Percentiles rank a stretch among this genome's conserved stretches.
These are phyloP conservation scores for Didymella sp. DNA, from an alignment of 2,329 filamentous ascomycete genomes.

Conservation along the genomic window DNA sequence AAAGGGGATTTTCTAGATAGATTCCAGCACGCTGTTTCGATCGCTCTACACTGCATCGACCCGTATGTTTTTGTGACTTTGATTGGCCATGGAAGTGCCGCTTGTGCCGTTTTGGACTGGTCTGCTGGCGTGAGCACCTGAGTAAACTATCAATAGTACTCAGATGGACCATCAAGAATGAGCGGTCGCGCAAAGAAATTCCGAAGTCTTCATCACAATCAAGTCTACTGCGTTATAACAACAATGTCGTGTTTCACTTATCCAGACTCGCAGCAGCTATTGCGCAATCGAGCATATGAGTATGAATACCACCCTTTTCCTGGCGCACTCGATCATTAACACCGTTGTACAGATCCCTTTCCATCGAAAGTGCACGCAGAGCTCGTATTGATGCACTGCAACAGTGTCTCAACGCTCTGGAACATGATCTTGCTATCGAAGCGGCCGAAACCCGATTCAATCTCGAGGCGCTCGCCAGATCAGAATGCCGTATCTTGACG, in stretches of 20 bases:
- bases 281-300: slow-evolving; percentile 11
- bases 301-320: background rate
- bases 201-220: background rate
- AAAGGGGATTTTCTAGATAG: too few relatives aligned
- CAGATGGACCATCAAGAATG: slow-evolving; percentile 4
- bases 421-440: slow-evolving; percentile 13
- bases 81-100: background rate
- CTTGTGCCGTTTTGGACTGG: background rate
- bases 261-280: background rate
- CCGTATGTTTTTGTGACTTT: background rate
- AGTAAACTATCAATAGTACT: slow-evolving; percentile 12
- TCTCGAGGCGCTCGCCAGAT: slow-evolving; percentile 20
- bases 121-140: slow-evolving; percentile 12
- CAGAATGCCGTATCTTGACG: slow-evolving; percentile 25
- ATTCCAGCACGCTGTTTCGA: too few relatives aligned
- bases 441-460: slow-evolving; percentile 8
- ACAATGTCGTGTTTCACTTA: background rate
- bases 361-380: background rate
- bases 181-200: background rate
- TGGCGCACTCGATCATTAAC: background rate
- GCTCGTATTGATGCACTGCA: background rate
- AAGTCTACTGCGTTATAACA: too few relatives aligned
- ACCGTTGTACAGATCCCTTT: background rate
- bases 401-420: slow-evolving; percentile 4
- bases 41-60: background rate